Conservation (phyloP, 805 yeast species). For the Teunomyces stri region DNA sequence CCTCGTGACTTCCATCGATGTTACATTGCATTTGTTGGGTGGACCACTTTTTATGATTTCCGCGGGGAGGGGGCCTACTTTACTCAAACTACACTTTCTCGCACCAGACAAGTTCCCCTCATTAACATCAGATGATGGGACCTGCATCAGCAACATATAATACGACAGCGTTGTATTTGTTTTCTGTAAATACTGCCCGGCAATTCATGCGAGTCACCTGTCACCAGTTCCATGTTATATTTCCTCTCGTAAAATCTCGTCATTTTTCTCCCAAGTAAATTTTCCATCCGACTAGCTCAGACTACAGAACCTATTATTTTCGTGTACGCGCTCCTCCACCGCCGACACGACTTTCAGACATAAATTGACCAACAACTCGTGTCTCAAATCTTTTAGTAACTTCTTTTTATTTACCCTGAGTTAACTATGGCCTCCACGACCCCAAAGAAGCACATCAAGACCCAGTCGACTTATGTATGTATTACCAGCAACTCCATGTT, state of each 20-base stretch:
- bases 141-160: not conserved
- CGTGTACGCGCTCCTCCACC: not conserved
- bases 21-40: slow-evolving; percentile 3
- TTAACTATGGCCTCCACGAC: slow-evolving; percentile 10
- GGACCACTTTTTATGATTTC: not conserved
- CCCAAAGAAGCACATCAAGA: slow-evolving; percentile 61
- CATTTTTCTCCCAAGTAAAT: not conserved
- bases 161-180: too few species aligned
- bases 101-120: not conserved
- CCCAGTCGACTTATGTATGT: slow-evolving; percentile 69
- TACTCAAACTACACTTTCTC: not conserved
- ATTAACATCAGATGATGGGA: not conserved
- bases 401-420: not conserved
- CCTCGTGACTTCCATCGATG: not conserved
- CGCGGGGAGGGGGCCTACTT: not conserved
- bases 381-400: slow-evolving; percentile 2
- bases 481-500: not conserved
- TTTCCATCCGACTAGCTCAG: not conserved
- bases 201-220: not conserved
- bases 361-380: slow-evolving; percentile 2
- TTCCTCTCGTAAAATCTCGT: not conserved
- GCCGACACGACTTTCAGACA: not conserved
- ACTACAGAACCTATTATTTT: slow-evolving; percentile 1
- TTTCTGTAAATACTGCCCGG: too few species aligned
- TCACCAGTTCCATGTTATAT: not conserved